Conservation (phyloP, 2,329 filamentous ascomycete species). For the Aspergillus arachidicola region DNA sequence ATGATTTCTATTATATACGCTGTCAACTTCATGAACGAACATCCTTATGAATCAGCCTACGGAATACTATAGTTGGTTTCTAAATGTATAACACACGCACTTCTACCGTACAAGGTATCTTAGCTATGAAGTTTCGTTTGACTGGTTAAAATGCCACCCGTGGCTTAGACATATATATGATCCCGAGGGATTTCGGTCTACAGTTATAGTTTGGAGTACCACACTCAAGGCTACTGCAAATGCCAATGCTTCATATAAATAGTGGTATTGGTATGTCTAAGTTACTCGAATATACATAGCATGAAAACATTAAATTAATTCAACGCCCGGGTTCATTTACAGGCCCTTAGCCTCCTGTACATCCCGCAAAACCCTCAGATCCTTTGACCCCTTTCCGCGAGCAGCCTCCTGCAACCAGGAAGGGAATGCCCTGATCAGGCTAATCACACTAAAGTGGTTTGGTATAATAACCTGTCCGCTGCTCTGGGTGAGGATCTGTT, state of each 20-base stretch:
- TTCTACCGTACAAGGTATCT: not conserved
- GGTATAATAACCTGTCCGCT: constrained; percentile 55
- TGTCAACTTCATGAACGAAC: not conserved
- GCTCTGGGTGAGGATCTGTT: constrained; percentile 52
- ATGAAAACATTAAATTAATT: not conserved
- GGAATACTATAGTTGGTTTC: not conserved
- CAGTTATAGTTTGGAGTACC: not conserved
- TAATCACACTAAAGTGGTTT: constrained; percentile 29
- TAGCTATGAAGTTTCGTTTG: not conserved
- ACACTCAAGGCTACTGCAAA: not conserved
- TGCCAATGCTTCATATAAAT: not conserved
- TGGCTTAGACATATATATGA: not conserved
- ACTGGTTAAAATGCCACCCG: not conserved
- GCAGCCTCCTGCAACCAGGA: constrained; percentile 51
- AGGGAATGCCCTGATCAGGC: constrained; percentile 38
- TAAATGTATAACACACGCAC: not conserved
- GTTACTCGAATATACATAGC: not conserved
- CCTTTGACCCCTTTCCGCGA: constrained; percentile 30
- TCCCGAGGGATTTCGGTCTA: not conserved
- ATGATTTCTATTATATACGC: not conserved
- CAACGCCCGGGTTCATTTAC: not conserved
- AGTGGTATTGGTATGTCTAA: not conserved
- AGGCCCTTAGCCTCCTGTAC: not conserved
- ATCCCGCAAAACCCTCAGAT: constrained; percentile 16
- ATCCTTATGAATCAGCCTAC: not conserved